These are phyloP conservation scores for Colletotrichum sp. DNA, from an alignment of 2,329 filamentous ascomycete species.

Conservation along the genomic window DNA sequence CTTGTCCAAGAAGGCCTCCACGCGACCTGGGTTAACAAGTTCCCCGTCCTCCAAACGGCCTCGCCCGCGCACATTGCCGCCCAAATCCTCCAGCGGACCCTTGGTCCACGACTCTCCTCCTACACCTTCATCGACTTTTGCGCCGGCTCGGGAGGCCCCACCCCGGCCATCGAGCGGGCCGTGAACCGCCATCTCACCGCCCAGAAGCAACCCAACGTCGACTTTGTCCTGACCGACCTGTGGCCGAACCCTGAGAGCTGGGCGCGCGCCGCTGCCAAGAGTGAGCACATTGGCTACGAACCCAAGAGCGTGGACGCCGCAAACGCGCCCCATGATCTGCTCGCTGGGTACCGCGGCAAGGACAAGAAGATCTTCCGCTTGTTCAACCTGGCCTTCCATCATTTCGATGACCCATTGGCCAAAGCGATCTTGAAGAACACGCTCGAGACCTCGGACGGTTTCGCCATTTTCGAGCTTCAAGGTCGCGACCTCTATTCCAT, in stretches of 20 bases:
- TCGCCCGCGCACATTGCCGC: slow-evolving; percentile 68
- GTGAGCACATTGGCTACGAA: slow-evolving; percentile 64
- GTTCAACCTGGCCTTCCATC: slow-evolving; percentile 79
- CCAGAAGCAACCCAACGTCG: slow-evolving; percentile 36
- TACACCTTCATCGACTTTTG: slow-evolving; percentile 79
- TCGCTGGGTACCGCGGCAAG: slow-evolving; percentile 32
- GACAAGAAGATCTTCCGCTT: slow-evolving; percentile 66
- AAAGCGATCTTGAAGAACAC: slow-evolving; percentile 67
- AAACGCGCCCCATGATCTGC: slow-evolving; percentile 56
- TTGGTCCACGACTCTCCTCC: slow-evolving; percentile 49
- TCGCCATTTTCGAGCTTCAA: slow-evolving; percentile 79
- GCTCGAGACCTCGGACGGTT: slow-evolving; percentile 67
- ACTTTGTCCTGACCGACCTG: slow-evolving; percentile 70
- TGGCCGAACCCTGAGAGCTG: slow-evolving; percentile 68
- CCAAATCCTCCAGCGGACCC: slow-evolving; percentile 54
- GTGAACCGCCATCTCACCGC: slow-evolving; percentile 53
- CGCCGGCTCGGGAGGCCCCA: slow-evolving; percentile 75
- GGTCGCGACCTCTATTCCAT: slow-evolving; percentile 63
- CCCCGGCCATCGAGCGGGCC: slow-evolving; percentile 64
- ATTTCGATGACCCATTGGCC: slow-evolving; percentile 72
- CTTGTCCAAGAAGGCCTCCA: slow-evolving; percentile 70
- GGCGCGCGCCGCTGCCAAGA: slow-evolving; percentile 55
- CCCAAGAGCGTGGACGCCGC: slow-evolving; percentile 68
- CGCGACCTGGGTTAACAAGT: slow-evolving; percentile 63
- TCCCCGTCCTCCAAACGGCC: slow-evolving; percentile 61